phyloP scores from a whole-genome alignment of 805 yeast genomes.

The Lipomyces sp. region DNA sequence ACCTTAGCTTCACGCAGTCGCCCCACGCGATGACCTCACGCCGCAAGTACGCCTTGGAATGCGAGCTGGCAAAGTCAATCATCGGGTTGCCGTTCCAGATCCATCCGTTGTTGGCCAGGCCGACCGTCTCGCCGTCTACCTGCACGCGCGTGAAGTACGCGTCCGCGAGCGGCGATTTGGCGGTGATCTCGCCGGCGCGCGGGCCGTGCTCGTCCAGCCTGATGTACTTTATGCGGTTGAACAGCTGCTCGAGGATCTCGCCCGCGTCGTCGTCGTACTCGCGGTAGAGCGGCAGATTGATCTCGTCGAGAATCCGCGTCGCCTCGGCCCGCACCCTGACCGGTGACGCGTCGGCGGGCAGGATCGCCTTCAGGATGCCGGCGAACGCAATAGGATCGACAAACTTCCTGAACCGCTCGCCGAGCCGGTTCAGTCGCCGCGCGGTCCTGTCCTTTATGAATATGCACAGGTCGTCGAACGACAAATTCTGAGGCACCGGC shows the following conservation, averaged over 20 bases:
- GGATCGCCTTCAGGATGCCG: constrained; percentile 45
- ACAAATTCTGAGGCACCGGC: constrained; percentile 18
- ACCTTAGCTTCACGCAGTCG: constrained; percentile 90
- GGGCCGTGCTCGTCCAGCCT: constrained; percentile 84
- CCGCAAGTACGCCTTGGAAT: constrained; percentile 76
- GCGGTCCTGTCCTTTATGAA: constrained; percentile 22
- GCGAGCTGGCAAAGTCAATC: constrained; percentile 82
- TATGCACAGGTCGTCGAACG: constrained; percentile 24
- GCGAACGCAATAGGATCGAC: constrained; percentile 53
- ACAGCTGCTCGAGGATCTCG: constrained; percentile 64
- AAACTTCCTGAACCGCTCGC: constrained; percentile 54
- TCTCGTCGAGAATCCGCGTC: constrained; percentile 57
- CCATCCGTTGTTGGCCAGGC: constrained; percentile 94
- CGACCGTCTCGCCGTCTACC: constrained; percentile 47
- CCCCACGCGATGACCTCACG: constrained; percentile 97
- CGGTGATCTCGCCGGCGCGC: constrained; percentile 61
- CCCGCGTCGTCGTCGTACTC: constrained; percentile 71
- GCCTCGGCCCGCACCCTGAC: constrained; percentile 34
- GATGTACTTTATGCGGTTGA: constrained; percentile 70
- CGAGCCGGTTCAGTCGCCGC: constrained; percentile 41
- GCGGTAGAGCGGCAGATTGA: constrained; percentile 68
- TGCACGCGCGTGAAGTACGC: constrained; percentile 86
- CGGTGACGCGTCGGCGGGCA: constrained; percentile 39
- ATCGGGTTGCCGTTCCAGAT: constrained; percentile 96
- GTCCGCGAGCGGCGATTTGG: constrained; percentile 65